Base-by-base conservation (phyloP, 2,329 filamentous ascomycete genomes). In the Colletotrichum liaoningense region DNA sequence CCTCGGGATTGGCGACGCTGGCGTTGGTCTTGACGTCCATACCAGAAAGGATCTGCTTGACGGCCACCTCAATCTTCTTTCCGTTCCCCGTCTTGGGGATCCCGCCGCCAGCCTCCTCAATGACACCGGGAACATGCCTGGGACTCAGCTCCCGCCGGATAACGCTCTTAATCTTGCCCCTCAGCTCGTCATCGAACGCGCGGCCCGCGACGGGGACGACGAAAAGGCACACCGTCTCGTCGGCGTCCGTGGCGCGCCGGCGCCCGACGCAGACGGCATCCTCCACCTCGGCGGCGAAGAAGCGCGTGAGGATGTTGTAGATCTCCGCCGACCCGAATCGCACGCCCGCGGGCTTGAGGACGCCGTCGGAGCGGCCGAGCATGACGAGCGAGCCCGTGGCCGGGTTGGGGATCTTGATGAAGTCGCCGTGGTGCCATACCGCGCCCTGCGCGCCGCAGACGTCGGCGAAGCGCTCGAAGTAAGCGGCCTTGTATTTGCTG, bases 51-150 rank as follows among this genome's bases (percentile, higher is more conserved):
- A 98, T 98, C 83, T 98, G 95, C 86, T 98, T 98, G 6, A 98
- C 96, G 0, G 95, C 94, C 60, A 97, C 95, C 82, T 99, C 96
- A 73, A 99, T 94, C 84, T 98, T 99, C 87, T 99, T 99, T 66
- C 96, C 96, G 79, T 99, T 99, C 2, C 92, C 92, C 19, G 97
- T 98, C 77, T 95, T 92, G 0, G 96, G 97, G 22, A 99, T 97
- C 49, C 96, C 95, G 0, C 92, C 86, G 2, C 83, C 91, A 75
- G 93, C 95, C 80, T 94, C 92, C 76, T 95, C 94, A 22, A 98
- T 87, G 0, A 98, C 86, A 0, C 91, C 93, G 0, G 96, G 96
- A 0, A 98, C 95, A 85, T 99, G 97, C 66, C 97, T 89, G 5
- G 95, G 93, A 78, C 94, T 98, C 73, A 98, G 85, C 81, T 97